Base-by-base conservation (phyloP, 139 green algal genomes). In the Mesostigma viride region DNA sequence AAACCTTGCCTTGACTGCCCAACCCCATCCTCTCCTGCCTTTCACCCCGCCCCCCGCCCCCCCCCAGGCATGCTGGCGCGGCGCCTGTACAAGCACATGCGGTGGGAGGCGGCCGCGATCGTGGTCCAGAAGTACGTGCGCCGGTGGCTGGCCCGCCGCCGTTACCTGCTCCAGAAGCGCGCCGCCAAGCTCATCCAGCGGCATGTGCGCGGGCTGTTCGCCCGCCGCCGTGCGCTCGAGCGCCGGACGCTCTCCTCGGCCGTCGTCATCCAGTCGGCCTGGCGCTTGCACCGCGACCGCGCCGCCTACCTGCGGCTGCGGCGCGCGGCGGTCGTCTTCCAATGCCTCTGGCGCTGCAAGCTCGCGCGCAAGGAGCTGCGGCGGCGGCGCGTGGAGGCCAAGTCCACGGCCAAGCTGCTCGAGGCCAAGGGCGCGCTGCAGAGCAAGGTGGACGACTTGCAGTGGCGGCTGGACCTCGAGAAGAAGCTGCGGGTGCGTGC, bases 231-330 rank as follows among this genome's bases (percentile, higher is more conserved):
- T n/a, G n/a, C n/a, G n/a, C n/a, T n/a, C n/a, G n/a, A n/a, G n/a
- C n/a, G n/a, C n/a, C n/a, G n/a, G n/a, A n/a, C n/a, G n/a, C n/a
- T n/a, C n/a, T n/a, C n/a, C n/a, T n/a, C n/a, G n/a, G n/a, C n/a
- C n/a, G n/a, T n/a, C n/a, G n/a, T n/a, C n/a, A n/a, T n/a, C n/a
- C n/a, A n/a, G n/a, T n/a, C n/a, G n/a, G n/a, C n/a, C n/a, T n/a
- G n/a, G n/a, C n/a, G n/a, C n/a, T n/a, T n/a, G n/a, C n/a, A n/a
- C n/a, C n/a, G n/a, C n/a, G n/a, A n/a, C n/a, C n/a, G n/a, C n/a
- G n/a, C n/a, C n/a, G n/a, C n/a, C n/a, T 91, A 67, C 85, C 85
- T 65, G 61, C 72, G 22, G 75, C 57, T 56, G 80, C 48, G 44
- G 53, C 47, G 28, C 40, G 77, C 3, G 67, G 71, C 44, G 53